Base-by-base conservation (phyloP, 2,329 filamentous ascomycete species). In the Colletotrichum sp. region DNA sequence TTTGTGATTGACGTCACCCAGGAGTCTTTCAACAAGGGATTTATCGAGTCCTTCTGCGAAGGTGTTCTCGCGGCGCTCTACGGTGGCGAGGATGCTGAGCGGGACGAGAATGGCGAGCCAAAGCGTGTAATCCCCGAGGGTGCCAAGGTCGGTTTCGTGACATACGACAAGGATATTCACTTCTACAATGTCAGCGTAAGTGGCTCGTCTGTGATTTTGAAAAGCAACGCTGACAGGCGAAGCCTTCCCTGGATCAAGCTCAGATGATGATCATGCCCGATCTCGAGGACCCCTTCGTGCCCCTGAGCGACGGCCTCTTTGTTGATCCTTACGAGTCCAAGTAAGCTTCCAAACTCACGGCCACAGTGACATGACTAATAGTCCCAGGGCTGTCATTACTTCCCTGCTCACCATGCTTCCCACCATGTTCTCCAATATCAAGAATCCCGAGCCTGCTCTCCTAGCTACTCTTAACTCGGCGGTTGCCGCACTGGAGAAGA, bases 211-310 rank as follows among this genome's bases (percentile, higher is more conserved):
- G n/a, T 52, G 12, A 24, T 8, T 16, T 18, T 16, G 36, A 34
- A 2, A 9, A 13, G 34, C 30, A 21, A 26, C 21, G 24, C 72
- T 71, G 18, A 76, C 66, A 43, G 16, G 13, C 9, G 10, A 28
- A 95, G 93, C 85, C 95, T 48, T 90, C 90, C 55, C 88, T 98
- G 56, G 94, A 97, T 71, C 93, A 96, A 85, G 95, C 97, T 12
- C 97, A 99, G 82, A 98, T 99, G 95, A 92, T 99, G 88, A 96
- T 99, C 66, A 98, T 99, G 95, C 95, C 97, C 5, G 97, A 99
- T 82, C 91, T 99, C 65, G 96, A 98, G 80, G 97, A 99, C 79
- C 97, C 97, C 0, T 99, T 99, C 83, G 93, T 98, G 18, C 96
- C 97, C 4, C 88, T 99, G 21, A 95, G 94, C 77, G 94, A 98